Base-by-base conservation (phyloP, 148 eudicot genomes). In the Drosera capensis region DNA sequence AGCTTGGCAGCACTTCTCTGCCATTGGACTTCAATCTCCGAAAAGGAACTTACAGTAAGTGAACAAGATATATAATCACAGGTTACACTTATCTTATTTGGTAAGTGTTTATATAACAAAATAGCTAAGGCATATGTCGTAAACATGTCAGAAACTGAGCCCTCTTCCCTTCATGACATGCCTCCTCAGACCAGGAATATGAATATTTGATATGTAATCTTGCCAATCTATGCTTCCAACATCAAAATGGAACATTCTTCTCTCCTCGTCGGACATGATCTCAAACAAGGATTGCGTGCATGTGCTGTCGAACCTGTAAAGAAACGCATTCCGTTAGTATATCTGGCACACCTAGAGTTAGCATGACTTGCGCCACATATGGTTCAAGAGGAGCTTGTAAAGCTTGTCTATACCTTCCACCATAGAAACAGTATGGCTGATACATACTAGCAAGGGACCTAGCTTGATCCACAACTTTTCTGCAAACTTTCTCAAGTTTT, bases 351-450 rank as follows among this genome's bases (percentile, higher is more conserved):
- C n/a, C n/a, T n/a, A n/a, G n/a, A n/a, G n/a, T n/a, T n/a, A n/a
- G n/a, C n/a, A n/a, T n/a, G n/a, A n/a, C n/a, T n/a, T n/a, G n/a
- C n/a, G n/a, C n/a, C n/a, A n/a, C n/a, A n/a, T n/a, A n/a, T n/a
- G n/a, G n/a, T n/a, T n/a, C n/a, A n/a, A n/a, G n/a, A n/a, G n/a
- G n/a, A n/a, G n/a, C n/a, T n/a, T n/a, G n/a, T n/a, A n/a, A n/a
- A n/a, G n/a, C n/a, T n/a, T n/a, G n/a, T n/a, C n/a, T n/a, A n/a
- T 49, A 88, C 96, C 96, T 83, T 67, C 96, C 96, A 55, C 86
- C 77, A 46, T 88, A 88, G 54, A 88, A 88, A 43, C 92, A 71
- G 68, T 88, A 88, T 5, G 94, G 86, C 51, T 83, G 63, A 55
- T 88, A 88, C 16, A 88, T 72, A 52, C 67, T 79, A 3, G 96